Evolutionary conservation across 2,329 filamentous ascomycete species (phyloP), one percentile per base, ranked within the genome.

Genomic region (Neopestalotiopsis sp.): DNA sequence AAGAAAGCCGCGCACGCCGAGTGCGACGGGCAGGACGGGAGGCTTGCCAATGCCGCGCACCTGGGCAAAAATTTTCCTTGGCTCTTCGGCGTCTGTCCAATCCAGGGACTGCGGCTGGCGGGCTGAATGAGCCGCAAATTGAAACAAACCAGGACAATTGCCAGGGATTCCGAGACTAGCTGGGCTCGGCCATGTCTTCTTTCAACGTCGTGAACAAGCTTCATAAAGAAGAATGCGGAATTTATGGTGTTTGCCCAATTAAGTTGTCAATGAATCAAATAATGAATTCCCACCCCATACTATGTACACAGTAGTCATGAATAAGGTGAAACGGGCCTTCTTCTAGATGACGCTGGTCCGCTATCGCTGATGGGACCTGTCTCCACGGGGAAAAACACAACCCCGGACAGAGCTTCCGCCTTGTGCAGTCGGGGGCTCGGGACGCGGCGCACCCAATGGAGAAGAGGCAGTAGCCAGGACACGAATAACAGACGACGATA

Each of bases 311-410:
- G 42, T 28, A 52, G 45, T 52, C 45, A 52, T 52, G 45, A 52
- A n/a, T 52, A 52, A 52, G 45, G 45, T 52, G 20, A 52, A 52
- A 17, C 20, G 45, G 45, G 45, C n/a, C 45, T 17, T 17, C 45
- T 7, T 52, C 6, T 20, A 60, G 32, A 60, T 60, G 28, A 30
- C 57, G 57, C 57, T 24, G 14, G 45, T 52, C 45, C 45, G 45
- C 45, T 52, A 52, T 52, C 45, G 45, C 45, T n/a, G 45, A 52
- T 52, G 17, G 17, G n/a, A 28, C 24, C 20, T 13, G 63, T 66
- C 63, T 66, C 63, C 63, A 66, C 63, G 45, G 63, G 63, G 63
- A 66, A 66, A 66, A 66, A 66, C 63, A 32, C 63, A 66, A 56
- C 45, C 63, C 63, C 63, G 63, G 63, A 38, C 40, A 65, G 38